Evolutionary conservation across 352 stramenopile species (phyloP).

Genomic region (Pythium insidiosum): DNA sequence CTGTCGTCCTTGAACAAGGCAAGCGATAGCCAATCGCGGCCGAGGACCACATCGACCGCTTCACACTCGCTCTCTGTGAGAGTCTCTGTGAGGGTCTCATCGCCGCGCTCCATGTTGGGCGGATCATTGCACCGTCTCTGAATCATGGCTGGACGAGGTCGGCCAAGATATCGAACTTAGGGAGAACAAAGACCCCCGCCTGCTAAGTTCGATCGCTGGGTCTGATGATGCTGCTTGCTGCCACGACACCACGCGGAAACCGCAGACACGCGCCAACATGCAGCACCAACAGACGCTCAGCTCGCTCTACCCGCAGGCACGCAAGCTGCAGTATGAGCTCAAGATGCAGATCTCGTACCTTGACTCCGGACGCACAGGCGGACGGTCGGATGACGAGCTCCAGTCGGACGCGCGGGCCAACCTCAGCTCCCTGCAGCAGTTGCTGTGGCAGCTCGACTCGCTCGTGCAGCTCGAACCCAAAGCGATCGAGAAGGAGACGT

Average conservation of each 20-base stretch:
- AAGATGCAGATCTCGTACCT: slow-evolving; percentile 87
- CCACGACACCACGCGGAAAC: neutral
- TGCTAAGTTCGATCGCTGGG: no score
- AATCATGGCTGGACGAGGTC: no score
- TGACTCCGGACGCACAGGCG: slow-evolving; percentile 46
- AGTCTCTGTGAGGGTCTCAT: no score
- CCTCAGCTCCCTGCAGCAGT: slow-evolving; percentile 58
- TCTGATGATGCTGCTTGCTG: no score
- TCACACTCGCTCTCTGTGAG: no score
- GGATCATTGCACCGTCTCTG: no score
- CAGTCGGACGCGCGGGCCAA: slow-evolving; percentile 64
- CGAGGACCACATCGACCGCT: no score
- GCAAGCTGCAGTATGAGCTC: slow-evolving; percentile 83
- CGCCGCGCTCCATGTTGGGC: no score
- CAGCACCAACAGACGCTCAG: slow-evolving; percentile 38
- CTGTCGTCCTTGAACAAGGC: neutral
- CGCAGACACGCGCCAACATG: slow-evolving; percentile 1
- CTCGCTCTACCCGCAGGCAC: slow-evolving; percentile 70
- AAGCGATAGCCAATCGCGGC: no score
- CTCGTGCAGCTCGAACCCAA: slow-evolving; percentile 53
- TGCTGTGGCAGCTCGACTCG: slow-evolving; percentile 80
- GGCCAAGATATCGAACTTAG: no score
- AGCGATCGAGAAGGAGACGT: slow-evolving; percentile 55
- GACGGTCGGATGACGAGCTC: slow-evolving; percentile 44
- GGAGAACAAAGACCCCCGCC: neutral